These are phyloP conservation scores for Colletotrichum costaricense DNA, from an alignment of 2,329 filamentous ascomycete species.

Conservation along the genomic window DNA sequence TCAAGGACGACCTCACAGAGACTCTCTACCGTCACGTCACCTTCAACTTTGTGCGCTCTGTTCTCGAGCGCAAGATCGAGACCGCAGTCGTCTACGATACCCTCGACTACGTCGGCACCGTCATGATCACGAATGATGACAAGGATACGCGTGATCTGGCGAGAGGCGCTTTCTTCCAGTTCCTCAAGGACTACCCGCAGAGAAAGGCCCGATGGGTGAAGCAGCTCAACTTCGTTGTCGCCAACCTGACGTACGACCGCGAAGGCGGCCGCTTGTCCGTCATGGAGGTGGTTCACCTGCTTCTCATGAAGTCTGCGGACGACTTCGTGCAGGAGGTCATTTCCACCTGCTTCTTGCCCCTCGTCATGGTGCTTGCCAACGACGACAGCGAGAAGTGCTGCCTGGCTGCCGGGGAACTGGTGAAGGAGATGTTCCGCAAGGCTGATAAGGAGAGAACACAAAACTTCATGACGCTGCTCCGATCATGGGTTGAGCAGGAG, in stretches of 20 bases:
- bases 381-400: constrained; percentile 90
- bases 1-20: constrained; percentile 91
- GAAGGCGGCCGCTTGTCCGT: constrained; percentile 91
- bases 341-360: constrained; percentile 83
- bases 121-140: constrained; percentile 98
- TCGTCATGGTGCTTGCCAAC: constrained; percentile 88
- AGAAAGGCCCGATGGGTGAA: constrained; percentile 89
- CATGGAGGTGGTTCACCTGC: constrained; percentile 88
- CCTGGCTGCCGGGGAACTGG: constrained; percentile 80
- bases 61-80: constrained; percentile 86
- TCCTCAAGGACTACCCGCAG: constrained; percentile 94
- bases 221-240: constrained; percentile 88
- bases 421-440: constrained; percentile 84
- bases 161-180: constrained; percentile 91
- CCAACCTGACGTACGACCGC: constrained; percentile 91
- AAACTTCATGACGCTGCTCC: constrained; percentile 77
- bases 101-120: constrained; percentile 86
- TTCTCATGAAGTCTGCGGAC: constrained; percentile 87
- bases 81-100: constrained; percentile 92
- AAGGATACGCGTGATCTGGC: constrained; percentile 88
- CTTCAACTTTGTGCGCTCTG: constrained; percentile 91
- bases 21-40: constrained; percentile 92
- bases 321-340: constrained; percentile 86
- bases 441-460: constrained; percentile 79
- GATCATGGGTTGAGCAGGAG: constrained; percentile 80